Conservation (phyloP, 768 basidiomycete genomes). For the Termitomyces sp. region DNA sequence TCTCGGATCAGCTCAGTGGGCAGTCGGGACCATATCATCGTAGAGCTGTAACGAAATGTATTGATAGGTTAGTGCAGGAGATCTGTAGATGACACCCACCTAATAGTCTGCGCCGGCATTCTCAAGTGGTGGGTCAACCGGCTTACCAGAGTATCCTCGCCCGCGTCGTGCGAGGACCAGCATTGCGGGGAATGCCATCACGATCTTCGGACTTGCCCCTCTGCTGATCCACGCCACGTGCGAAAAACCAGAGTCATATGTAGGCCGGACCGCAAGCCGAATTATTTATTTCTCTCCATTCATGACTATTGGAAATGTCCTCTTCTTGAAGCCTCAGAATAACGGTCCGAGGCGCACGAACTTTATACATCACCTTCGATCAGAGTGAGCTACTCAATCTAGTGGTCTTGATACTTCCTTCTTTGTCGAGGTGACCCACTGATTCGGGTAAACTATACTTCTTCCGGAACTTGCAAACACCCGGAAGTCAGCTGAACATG, state of each 20-base stretch:
- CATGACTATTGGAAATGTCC: background rate
- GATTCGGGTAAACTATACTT: constrained; percentile 10
- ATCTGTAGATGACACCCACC: background rate
- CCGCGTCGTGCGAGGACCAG: background rate
- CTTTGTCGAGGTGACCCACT: constrained; percentile 1
- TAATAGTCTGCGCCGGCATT: background rate
- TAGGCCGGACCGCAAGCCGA: background rate
- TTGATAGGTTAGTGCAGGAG: background rate
- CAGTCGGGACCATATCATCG: constrained; percentile 23
- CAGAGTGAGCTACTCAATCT: background rate
- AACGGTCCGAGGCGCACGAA: background rate
- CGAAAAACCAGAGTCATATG: background rate
- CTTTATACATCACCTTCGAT: constrained; percentile 1
- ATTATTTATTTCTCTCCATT: background rate
- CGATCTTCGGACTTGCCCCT: background rate
- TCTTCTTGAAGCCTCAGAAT: background rate
- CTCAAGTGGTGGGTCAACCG: background rate
- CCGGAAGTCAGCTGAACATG: constrained; percentile 10
- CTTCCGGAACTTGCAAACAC: constrained; percentile 4
- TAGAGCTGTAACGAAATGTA: background rate
- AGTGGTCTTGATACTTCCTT: constrained; percentile 4
- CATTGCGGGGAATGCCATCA: background rate
- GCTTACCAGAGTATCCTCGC: background rate
- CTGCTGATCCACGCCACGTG: background rate
- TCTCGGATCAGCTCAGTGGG: constrained; percentile 29